Base-by-base conservation (phyloP, 139 green algal genomes). In the Choricystis sp. region DNA sequence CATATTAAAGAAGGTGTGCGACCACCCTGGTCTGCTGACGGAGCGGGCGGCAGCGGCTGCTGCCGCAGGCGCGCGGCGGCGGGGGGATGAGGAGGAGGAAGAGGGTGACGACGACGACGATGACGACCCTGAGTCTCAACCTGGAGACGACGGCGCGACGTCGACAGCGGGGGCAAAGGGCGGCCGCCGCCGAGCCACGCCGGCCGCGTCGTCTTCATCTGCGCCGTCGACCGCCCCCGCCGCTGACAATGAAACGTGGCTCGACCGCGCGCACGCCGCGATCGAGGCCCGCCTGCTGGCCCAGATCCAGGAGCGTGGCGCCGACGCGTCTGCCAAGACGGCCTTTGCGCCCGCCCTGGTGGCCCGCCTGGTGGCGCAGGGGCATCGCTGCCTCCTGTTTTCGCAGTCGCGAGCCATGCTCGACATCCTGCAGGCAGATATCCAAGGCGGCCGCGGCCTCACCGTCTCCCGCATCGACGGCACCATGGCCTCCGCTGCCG, bases 321-420 rank as follows among this genome's bases (percentile, higher is more conserved):
- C 77, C 5, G 77, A 73, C 2, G 76, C 81, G 9, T 88, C 79
- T n/a, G 92, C 85, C 73, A 95, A 95, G 76, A 85, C 72, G 0
- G 58, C 72, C 31, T 94, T 95, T 68, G 66, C 93, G 29, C 70
- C 87, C 65, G 49, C 29, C 22, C 78, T 96, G 31, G 74, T 96
- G 67, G 48, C 78, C n/a, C 64, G 79, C 40, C 80, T 97, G 61
- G 56, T 74, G 20, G 70, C 56, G 0, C 67, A 72, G 59, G 87
- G 87, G 9, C 90, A 98, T 71, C 69, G 84, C 59, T 89, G 82
- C 16, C 79, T 97, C 24, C 62, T 98, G 23, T 98, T 98, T 75
- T 89, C 77, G 40, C 85, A 96, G 76, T 84, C 72, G 14, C 69
- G 72, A 16, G 71, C 86, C 21, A 90, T 91, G 84, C 85, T 98